A percentile compares a stretch with the other conserved stretches of the same genome.
Evolutionary conservation across 495 filamentous ascomycete genomes (phyloP).

Genomic region (Aspergillus panamensis): DNA sequence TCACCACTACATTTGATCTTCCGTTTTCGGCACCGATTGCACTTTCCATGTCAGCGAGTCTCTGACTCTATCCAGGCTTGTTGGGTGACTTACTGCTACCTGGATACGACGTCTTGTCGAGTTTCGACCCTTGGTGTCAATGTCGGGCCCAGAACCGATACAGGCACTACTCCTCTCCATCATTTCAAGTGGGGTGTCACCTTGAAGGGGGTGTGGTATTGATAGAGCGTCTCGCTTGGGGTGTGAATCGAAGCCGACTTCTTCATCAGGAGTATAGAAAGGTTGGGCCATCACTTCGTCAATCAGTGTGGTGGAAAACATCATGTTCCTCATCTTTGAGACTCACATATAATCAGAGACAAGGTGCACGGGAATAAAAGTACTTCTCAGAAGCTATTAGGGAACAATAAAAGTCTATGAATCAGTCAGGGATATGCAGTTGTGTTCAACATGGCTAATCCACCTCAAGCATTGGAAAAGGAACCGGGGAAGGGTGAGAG

Average conservation of each 20-base stretch:
- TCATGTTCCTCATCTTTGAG: conserved; percentile 17
- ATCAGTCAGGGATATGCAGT: conserved; percentile 19
- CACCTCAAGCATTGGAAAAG: conserved; percentile 22
- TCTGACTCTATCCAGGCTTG: conserved; percentile 10
- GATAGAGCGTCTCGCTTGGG: conserved; percentile 24
- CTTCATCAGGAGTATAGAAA: conserved; percentile 31
- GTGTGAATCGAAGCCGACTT: conserved; percentile 24
- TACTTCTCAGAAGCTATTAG: conserved; percentile 12
- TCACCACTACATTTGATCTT: conserved; percentile 98
- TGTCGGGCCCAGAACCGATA: conserved; percentile 25
- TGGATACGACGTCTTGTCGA: conserved; percentile 53
- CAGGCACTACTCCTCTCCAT: conserved; percentile 19
- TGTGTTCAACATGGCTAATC: conserved; percentile 17
- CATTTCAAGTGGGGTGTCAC: conserved; percentile 27
- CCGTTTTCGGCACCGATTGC: conserved; percentile 82
- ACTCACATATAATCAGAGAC: conserved; percentile 22
- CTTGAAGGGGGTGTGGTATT: conserved; percentile 28
- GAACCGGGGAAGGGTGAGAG: conserved; percentile 20
- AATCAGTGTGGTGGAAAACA: conserved; percentile 22
- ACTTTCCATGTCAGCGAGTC: conserved; percentile 50
- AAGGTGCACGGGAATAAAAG: conserved; percentile 16
- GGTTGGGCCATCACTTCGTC: conserved; percentile 34
- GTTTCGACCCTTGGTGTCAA: conserved; percentile 35
- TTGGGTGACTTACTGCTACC: conserved; percentile 57
- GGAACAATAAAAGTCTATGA: conserved; percentile 18